Evolutionary conservation across 208 protist species (phyloP), one percentile per base, ranked within the genome.

Genomic region (Leishmania lainsoni): DNA sequence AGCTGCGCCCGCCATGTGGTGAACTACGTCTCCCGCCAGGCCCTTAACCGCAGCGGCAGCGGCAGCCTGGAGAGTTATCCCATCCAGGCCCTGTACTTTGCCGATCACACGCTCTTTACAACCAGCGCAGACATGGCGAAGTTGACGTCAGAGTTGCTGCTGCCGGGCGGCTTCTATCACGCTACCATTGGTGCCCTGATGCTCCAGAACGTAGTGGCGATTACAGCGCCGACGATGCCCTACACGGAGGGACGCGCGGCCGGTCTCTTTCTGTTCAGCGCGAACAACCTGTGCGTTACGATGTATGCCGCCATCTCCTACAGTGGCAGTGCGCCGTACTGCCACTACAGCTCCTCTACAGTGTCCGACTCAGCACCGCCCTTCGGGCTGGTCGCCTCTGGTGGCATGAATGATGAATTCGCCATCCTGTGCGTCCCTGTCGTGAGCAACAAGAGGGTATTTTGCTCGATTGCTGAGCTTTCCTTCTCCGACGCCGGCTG

Each of bases 71-170:
- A 16, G 49, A 82, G 48, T 66, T 65, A 81, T 52, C 56, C 80
- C 39, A 84, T 90, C 17, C 86, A 92, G 75, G 83, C 90, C 20
- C 86, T 86, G 5, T 92, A 91, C 75, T 79, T 89, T 49, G 85
- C 89, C 9, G 90, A 94, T 78, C 89, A 88, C 81, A 93, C 94
- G 90, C 75, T 93, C 54, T 94, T 92, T 82, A 92, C 86, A 20
- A 89, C 80, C 61, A 78, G 52, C n/a, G 51, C 65, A 12, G 92
- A 95, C 75, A 52, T 93, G n/a, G 68, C 58, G 32, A 75, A 75
- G 17, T 48, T 92, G 22, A 63, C 70, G 63, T 20, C 16, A 20
- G 76, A 65, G 54, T 58, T 92, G 17, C 81, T 92, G n/a, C 22
- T 89, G 48, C 86, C 83, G 49, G 81, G 75, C 32, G 80, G 80